Base-by-base conservation (phyloP, 441 rosid genomes). In the Gossypium davidsonii region DNA sequence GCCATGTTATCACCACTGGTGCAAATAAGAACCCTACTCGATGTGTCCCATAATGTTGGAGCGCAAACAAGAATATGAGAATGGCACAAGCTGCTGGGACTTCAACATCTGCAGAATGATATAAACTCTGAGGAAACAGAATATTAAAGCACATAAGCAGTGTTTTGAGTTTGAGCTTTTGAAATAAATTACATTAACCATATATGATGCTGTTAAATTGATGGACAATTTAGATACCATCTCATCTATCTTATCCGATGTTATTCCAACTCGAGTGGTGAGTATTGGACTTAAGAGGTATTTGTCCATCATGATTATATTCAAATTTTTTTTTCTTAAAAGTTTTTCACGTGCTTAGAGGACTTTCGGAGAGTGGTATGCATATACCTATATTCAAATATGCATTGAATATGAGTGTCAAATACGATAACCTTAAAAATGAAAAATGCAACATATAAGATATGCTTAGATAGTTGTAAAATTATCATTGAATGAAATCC, bases 21-120 rank as follows among this genome's bases (percentile, higher is more conserved):
- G 96, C 96, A 74, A 91, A 91, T 39, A 91, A 62, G 77, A 89
- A 89, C 61, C 94, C 96, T 10, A 91, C 88, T 26, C 90, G 83
- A 73, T 89, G 86, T 21, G 94, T 89, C 23, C 96, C 96, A n/a
- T 82, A 89, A 81, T 89, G 92, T 83, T 91, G 96, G 55, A 91
- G 84, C 6, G 88, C 82, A 73, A 91, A 91, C 82, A 91, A 64
- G 42, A 84, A 75, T 68, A 91, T 77, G 61, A 89, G 83, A 75
- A 89, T 91, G 60, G 86, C 84, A 34, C 96, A 89, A 17, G 85
- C 86, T 39, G 85, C 88, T 0, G 96, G 96, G 10, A 90, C 87
- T 75, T 87, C 90, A 69, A 89, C 87, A 82, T 89, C 96, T 90
- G 91, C 87, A 82, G 64, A 75, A 80, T 51, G 49, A 75, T 55